phyloP scores from a whole-genome alignment of 2,329 filamentous ascomycete genomes.

The Colletotrichum theobromicola region DNA sequence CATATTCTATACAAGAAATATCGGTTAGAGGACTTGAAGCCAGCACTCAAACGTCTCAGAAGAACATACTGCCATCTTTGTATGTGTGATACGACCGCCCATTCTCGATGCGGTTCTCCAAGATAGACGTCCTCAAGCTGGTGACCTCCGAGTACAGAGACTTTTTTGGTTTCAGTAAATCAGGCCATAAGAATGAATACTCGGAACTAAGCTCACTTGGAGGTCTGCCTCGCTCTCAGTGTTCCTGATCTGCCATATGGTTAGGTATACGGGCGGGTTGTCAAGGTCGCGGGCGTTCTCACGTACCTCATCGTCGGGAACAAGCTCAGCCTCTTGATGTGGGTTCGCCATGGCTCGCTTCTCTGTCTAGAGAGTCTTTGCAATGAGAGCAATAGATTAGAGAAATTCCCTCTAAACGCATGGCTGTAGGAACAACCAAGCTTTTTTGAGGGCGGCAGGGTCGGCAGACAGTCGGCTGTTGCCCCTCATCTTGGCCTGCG shows the following conservation, averaged over 20 bases:
- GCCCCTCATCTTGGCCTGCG: not conserved
- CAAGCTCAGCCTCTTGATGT: not conserved
- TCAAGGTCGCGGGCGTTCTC: not conserved
- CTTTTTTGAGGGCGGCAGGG: not conserved
- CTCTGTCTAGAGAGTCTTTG: not conserved
- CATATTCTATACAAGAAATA: not conserved
- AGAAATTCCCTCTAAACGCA: not conserved
- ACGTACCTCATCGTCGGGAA: not conserved
- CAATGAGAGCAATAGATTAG: not conserved
- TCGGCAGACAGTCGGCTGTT: not conserved
- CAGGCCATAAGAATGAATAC: not conserved
- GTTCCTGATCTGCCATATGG: not conserved
- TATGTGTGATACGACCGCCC: not conserved
- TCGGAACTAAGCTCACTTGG: not conserved
- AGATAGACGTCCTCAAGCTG: not conserved
- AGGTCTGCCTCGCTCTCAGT: not conserved
- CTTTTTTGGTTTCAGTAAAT: not conserved
- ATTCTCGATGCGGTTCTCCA: not conserved
- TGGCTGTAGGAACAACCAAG: not conserved
- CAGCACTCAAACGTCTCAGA: rapidly evolving
- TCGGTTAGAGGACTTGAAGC: not conserved
- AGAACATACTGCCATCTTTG: not conserved
- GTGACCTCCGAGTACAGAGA: not conserved
- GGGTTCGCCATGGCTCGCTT: not conserved
- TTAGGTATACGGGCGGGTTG: not conserved